Evolutionary conservation across 2,329 filamentous ascomycete genomes (phyloP).

Genomic region (Myrmaecium sp.): DNA sequence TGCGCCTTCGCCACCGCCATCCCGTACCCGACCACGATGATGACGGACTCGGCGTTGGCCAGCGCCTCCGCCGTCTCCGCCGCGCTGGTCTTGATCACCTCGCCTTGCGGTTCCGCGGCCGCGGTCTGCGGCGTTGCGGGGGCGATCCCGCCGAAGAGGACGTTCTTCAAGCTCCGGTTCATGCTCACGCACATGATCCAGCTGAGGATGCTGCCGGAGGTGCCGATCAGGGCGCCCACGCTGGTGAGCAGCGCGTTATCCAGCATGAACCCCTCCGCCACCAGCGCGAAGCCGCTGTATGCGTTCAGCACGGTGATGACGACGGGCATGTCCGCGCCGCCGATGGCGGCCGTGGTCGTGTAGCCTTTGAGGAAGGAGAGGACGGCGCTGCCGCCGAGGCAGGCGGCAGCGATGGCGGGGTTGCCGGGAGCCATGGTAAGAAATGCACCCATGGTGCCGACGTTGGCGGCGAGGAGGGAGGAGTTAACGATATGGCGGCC

Average conservation of each 20-base stretch:
- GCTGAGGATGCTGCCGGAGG: constrained; percentile 75
- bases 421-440: constrained; percentile 65
- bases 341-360: constrained; percentile 76
- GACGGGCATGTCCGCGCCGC: constrained; percentile 87
- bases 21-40: constrained; percentile 76
- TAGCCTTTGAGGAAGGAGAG: constrained; percentile 75
- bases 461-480: constrained; percentile 56
- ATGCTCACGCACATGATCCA: constrained; percentile 82
- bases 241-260: constrained; percentile 73
- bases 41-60: constrained; percentile 62
- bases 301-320: constrained; percentile 84
- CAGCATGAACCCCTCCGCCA: constrained; percentile 84
- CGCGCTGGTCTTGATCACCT: constrained; percentile 59
- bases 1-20: constrained; percentile 93
- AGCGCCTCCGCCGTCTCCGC: constrained; percentile 69
- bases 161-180: constrained; percentile 80
- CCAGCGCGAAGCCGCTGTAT: constrained; percentile 78
- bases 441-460: constrained; percentile 72
- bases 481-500: constrained; percentile 63
- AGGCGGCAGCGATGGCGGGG: constrained; percentile 61
- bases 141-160: constrained; percentile 69
- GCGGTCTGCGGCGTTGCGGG: constrained; percentile 44
- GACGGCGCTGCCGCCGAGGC: constrained; percentile 56
- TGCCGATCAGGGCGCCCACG: constrained; percentile 73
- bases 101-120: constrained; percentile 64